phyloP scores from a whole-genome alignment of 139 green algal genomes.

The Picochlorum sp. region DNA sequence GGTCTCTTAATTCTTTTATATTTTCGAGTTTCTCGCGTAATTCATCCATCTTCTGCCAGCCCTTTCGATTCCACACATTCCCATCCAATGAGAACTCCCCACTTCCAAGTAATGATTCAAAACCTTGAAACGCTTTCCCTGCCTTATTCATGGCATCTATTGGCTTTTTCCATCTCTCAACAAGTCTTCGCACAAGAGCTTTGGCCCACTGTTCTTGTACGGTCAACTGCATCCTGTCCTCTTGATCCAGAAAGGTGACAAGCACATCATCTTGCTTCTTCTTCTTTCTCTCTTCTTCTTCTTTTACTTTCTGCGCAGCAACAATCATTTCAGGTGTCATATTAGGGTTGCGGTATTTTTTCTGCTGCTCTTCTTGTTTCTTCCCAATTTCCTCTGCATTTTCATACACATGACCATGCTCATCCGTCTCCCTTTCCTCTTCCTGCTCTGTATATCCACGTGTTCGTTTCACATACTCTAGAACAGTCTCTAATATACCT shows the following conservation, averaged over 20 bases:
- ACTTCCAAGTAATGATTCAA: constrained; percentile 72
- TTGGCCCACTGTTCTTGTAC: constrained; percentile 18
- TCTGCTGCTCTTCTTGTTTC: constrained; percentile 36
- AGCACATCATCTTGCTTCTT: constrained; percentile 26
- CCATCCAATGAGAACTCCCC: constrained; percentile 54
- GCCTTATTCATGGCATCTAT: constrained; percentile 54
- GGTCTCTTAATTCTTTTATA: constrained; percentile 73
- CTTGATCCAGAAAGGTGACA: constrained; percentile 1
- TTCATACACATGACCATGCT: constrained; percentile 48
- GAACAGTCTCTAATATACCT: constrained; percentile 51
- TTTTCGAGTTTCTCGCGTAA: constrained; percentile 70
- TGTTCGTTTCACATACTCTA: constrained; percentile 49
- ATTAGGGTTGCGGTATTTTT: constrained; percentile 12
- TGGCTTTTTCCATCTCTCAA: constrained; percentile 47
- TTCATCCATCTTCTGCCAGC: constrained; percentile 68
- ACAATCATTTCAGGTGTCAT: not conserved
- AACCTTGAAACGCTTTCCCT: constrained; percentile 67
- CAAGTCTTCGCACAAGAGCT: constrained; percentile 40
- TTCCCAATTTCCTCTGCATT: constrained; percentile 44
- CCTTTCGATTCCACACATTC: constrained; percentile 59
- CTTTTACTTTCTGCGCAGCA: constrained; percentile 7
- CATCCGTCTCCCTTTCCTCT: constrained; percentile 39
- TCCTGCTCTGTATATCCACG: constrained; percentile 45
- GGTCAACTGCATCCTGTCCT: constrained; percentile 7
- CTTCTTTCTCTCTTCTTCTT: not conserved